A percentile compares a stretch with the other conserved stretches of the same genome.
Conservation (phyloP, 352 stramenopile genomes). For the Globisporangium ultimum region DNA sequence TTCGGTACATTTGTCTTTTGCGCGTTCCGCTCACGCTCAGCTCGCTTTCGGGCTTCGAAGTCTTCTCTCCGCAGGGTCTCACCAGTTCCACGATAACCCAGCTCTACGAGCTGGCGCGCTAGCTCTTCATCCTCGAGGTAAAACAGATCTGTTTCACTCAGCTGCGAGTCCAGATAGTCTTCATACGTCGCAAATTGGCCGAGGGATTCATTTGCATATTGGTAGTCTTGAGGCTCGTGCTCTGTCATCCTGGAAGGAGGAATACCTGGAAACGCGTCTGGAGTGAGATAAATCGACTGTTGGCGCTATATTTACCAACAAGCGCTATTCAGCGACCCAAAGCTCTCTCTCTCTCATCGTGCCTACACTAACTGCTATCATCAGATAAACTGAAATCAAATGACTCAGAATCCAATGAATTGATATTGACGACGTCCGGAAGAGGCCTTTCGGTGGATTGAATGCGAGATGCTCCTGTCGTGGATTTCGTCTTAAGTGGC, state of each 20-base stretch:
- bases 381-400: conserved; percentile 17
- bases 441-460: not conserved
- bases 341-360: too few species aligned
- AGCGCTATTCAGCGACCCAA: not conserved
- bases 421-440: not conserved
- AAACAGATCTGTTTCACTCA: conserved; percentile 91
- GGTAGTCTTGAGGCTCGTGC: conserved; percentile 54
- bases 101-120: conserved; percentile 90
- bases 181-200: conserved; percentile 93
- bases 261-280: not conserved
- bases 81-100: conserved; percentile 91
- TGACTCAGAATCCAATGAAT: conserved; percentile 1
- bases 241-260: conserved; percentile 31
- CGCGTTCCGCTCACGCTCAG: conserved; percentile 82
- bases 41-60: conserved; percentile 89
- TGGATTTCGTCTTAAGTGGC: not conserved
- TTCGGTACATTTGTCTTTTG: conserved; percentile 90
- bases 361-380: conserved; percentile 5
- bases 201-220: conserved; percentile 78
- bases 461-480: not conserved
- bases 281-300: not conserved
- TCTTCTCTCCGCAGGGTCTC: conserved; percentile 91
- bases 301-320: conserved; percentile 6
- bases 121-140: conserved; percentile 94
- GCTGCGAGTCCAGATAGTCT: conserved; percentile 93